Evolutionary conservation across 768 basidiomycete species (phyloP).

Genomic region (Pulveroboletus frians): DNA sequence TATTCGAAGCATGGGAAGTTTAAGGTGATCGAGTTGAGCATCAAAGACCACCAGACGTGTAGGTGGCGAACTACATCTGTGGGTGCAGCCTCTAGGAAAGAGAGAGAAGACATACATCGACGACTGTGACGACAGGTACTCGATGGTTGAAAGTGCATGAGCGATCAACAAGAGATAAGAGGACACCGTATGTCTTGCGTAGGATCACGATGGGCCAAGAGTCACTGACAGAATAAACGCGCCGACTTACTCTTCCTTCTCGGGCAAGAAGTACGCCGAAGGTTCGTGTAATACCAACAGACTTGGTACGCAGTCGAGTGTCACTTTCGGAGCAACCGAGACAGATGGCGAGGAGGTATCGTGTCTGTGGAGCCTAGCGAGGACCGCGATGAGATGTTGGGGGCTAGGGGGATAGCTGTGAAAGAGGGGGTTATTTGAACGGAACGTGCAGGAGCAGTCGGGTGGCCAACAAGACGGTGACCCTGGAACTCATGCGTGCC

Average conservation of each 20-base stretch:
- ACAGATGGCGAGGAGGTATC: constrained; percentile 16
- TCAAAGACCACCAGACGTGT: constrained; percentile 55
- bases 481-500: constrained; percentile 36
- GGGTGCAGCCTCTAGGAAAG: background rate
- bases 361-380: constrained; percentile 43
- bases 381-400: constrained; percentile 47
- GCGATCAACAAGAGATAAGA: constrained; percentile 49
- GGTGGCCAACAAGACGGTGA: constrained; percentile 51
- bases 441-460: constrained; percentile 2
- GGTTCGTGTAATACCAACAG: constrained; percentile 59
- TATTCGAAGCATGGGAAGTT: constrained; percentile 42
- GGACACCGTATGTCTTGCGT: constrained; percentile 35
- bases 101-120: constrained; percentile 17
- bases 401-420: constrained; percentile 61
- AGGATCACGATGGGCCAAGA: background rate
- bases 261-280: constrained; percentile 47
- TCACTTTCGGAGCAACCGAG: constrained; percentile 29
- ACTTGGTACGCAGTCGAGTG: constrained; percentile 38
- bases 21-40: constrained; percentile 46
- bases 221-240: background rate
- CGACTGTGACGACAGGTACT: constrained; percentile 30
- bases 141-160: constrained; percentile 40
- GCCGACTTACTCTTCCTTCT: constrained; percentile 21
- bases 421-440: constrained; percentile 6
- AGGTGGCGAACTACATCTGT: constrained; percentile 14